These are phyloP conservation scores for Suillus subaureus DNA, from an alignment of 768 basidiomycete genomes.

Conservation along the genomic window DNA sequence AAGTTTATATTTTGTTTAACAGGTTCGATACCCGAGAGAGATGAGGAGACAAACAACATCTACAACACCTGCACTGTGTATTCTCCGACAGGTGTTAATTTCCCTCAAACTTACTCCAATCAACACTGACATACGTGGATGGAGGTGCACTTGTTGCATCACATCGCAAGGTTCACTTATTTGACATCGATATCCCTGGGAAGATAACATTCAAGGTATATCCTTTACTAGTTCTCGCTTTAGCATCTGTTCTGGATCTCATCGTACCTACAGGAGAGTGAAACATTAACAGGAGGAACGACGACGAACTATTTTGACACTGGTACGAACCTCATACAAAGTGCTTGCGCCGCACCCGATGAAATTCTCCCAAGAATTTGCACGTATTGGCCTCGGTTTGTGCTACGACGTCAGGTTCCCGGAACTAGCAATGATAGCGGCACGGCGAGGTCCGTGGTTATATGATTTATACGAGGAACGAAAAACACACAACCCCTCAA, in stretches of 20 bases:
- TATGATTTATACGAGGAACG: not conserved
- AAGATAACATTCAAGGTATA: conserved; percentile 85
- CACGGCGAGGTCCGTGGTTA: conserved; percentile 66
- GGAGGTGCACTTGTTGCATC: conserved; percentile 82
- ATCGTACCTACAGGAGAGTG: conserved; percentile 67
- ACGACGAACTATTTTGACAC: conserved; percentile 84
- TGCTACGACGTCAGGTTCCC: conserved; percentile 97
- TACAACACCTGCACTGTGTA: conserved; percentile 96
- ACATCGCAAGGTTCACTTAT: conserved; percentile 95
- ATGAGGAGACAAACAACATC: conserved; percentile 58
- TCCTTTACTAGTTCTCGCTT: not conserved
- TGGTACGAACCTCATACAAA: conserved; percentile 45
- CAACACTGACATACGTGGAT: not conserved
- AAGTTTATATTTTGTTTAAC: conserved; percentile 4
- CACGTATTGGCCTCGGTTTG: conserved; percentile 93
- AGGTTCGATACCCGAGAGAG: conserved; percentile 95
- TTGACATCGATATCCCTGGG: conserved; percentile 96
- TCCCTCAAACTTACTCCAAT: not conserved
- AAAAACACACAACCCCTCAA: conserved; percentile 29
- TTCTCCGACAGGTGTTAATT: conserved; percentile 64
- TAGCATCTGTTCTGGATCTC: not conserved
- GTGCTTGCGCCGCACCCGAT: not conserved
- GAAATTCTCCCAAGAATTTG: conserved; percentile 68
- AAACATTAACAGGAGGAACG: conserved; percentile 78
- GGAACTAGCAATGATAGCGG: conserved; percentile 89